Evolutionary conservation across 2,329 filamentous ascomycete species (phyloP).

Genomic region (Botrytis porri): DNA sequence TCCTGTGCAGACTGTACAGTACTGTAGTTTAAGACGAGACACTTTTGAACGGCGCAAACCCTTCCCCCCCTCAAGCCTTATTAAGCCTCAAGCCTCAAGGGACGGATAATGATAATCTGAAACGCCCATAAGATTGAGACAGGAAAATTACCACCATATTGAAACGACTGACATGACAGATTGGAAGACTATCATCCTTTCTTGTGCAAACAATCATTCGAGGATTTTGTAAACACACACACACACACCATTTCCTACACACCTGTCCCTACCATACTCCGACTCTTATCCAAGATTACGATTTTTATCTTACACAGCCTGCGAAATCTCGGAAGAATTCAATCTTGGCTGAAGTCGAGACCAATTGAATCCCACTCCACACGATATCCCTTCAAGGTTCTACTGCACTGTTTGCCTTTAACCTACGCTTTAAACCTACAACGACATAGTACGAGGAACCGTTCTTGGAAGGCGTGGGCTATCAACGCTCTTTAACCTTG

Average conservation of each 20-base stretch:
- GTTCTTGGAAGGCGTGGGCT: constrained; percentile 14
- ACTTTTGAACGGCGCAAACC: not conserved
- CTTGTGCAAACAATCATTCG: not conserved
- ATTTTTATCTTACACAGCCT: constrained; percentile 7
- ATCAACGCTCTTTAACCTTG: constrained; percentile 1
- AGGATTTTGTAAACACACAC: not conserved
- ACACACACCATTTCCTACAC: not conserved
- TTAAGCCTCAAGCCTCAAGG: not conserved
- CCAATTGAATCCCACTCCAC: constrained; percentile 14
- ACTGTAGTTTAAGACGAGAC: not conserved
- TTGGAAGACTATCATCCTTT: not conserved
- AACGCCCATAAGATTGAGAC: not conserved
- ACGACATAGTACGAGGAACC: constrained; percentile 13
- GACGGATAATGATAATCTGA: not conserved
- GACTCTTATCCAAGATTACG: not conserved
- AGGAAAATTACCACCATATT: not conserved
- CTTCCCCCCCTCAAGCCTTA: too few relatives aligned
- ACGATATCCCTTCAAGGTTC: not conserved
- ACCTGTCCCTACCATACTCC: not conserved
- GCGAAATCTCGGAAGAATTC: constrained; percentile 4
- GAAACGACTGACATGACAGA: not conserved
- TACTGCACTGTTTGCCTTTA: not conserved
- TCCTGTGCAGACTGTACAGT: not conserved
- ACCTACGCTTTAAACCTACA: not conserved
- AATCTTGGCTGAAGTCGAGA: constrained; percentile 14